A percentile compares a stretch with the other conserved stretches of the same genome.
These are phyloP conservation scores for Cyclaneusma minus DNA, from an alignment of 2,329 filamentous ascomycete genomes.

Conservation along the genomic window DNA sequence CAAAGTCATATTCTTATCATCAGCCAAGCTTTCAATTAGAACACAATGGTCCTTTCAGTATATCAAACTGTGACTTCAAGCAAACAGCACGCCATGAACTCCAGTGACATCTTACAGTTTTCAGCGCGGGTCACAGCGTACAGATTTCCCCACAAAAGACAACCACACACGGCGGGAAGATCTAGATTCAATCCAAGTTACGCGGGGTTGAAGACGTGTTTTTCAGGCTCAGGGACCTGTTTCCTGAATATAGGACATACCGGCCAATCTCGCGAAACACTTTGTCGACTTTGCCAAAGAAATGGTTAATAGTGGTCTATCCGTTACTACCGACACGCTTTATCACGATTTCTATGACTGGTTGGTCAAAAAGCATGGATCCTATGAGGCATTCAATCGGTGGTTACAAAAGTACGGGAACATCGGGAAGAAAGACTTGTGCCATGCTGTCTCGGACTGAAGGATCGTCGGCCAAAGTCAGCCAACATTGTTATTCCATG, in stretches of 20 bases:
- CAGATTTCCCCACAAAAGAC: too few relatives aligned
- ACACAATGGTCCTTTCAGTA: too few relatives aligned
- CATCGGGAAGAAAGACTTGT: conserved; percentile 46
- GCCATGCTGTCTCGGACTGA: conserved; percentile 39
- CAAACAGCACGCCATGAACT: too few relatives aligned
- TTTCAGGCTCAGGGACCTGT: conserved; percentile 44
- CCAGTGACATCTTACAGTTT: too few relatives aligned
- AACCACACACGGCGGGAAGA: conserved; percentile 30
- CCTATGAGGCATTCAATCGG: conserved; percentile 23
- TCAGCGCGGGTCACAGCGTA: too few relatives aligned
- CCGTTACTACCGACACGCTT: conserved; percentile 41
- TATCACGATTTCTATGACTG: conserved; percentile 38
- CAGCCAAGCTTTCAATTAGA: too few relatives aligned
- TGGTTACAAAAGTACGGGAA: conserved; percentile 41
- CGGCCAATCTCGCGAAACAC: conserved; percentile 53
- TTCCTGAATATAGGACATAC: conserved; percentile 45
- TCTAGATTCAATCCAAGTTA: conserved; percentile 47
- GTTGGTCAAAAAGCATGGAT: conserved; percentile 30
- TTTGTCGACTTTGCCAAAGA: conserved; percentile 42
- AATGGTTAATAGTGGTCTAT: conserved; percentile 7
- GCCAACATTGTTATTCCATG: conserved; percentile 43
- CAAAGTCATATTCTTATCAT: too few relatives aligned
- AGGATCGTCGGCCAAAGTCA: conserved; percentile 47
- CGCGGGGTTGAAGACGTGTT: conserved; percentile 34
- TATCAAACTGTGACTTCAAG: too few relatives aligned